Base-by-base conservation (phyloP, 768 basidiomycete genomes). In the Coprinellus micaceus region DNA sequence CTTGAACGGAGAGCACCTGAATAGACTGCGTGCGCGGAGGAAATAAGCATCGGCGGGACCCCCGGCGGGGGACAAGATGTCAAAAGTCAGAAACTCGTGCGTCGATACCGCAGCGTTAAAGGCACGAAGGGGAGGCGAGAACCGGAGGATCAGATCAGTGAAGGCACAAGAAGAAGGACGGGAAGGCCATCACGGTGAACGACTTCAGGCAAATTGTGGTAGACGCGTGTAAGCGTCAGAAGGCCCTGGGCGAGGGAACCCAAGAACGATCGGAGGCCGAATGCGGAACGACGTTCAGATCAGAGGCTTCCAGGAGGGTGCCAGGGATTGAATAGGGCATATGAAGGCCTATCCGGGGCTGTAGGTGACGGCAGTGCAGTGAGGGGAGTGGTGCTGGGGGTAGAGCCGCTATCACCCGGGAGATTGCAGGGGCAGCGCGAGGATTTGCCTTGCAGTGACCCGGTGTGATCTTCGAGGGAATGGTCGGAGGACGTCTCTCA, bases 211-310 rank as follows among this genome's bases (percentile, higher is more conserved):
- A 12, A 22, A 24, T 13, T 21, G 13, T 13, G 30, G 41, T 11
- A 15, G 26, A 41, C 11, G 28, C n/a, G 37, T 28, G 37, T 33
- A 26, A 24, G 22, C 21, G 40, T 53, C 22, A 43, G 13, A 53
- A 49, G 47, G 37, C 39, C 26, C 28, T 19, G 30, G 44, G 17
- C 52, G 26, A 41, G n/a, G 44, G 52, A 53, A 53, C 40, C 30
- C 40, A 13, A 44, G 52, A 53, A 53, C n/a, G 52, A 33, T 19
- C 4, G 37, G 9, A 29, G 12, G 15, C 52, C 44, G 17, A 41
- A 53, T 40, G 52, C 41, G 52, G 52, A 53, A 53, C 33, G 24
- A 24, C 19, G 7, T n/a, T n/a, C n/a, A n/a, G 39, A 21, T 19
- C 33, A 24, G 44, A 11, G 12, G 13, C 12, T 53, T 9, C 52